These are phyloP conservation scores for Beauveria rudraprayagi DNA, from an alignment of 2,329 filamentous ascomycete genomes.

Conservation along the genomic window DNA sequence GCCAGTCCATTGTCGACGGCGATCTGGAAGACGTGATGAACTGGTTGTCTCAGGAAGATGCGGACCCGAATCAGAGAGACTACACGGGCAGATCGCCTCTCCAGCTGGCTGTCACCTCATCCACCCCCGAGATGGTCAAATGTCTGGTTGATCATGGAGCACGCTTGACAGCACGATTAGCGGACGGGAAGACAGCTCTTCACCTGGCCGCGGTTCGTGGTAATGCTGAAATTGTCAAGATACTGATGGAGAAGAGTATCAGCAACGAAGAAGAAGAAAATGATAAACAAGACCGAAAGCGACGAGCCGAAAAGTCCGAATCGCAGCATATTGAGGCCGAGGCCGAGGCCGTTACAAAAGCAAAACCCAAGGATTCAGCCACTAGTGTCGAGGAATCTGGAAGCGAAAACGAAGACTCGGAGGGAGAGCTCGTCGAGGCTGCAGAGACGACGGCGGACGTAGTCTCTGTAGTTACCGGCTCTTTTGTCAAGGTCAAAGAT, in stretches of 20 bases:
- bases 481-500: constrained; percentile 60
- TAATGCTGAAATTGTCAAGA: constrained; percentile 58
- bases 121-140: constrained; percentile 62
- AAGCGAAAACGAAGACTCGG: constrained; percentile 26
- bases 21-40: constrained; percentile 62
- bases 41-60: constrained; percentile 60
- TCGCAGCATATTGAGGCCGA: constrained; percentile 20
- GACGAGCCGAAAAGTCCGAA: constrained; percentile 25
- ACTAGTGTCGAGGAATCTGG: constrained; percentile 26
- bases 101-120: constrained; percentile 64
- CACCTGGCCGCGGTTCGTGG: constrained; percentile 72
- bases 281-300: constrained; percentile 44
- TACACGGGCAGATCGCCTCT: constrained; percentile 72
- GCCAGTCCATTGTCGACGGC: constrained; percentile 70
- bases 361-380: constrained; percentile 13
- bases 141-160: constrained; percentile 64
- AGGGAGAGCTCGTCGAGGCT: constrained; percentile 36
- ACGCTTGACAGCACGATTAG: constrained; percentile 64
- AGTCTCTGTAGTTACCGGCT: constrained; percentile 54
- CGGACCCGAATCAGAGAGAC: constrained; percentile 66
- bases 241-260: constrained; percentile 65
- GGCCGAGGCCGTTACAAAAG: constrained; percentile 9
- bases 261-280: constrained; percentile 63
- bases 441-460: constrained; percentile 44
- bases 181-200: constrained; percentile 74